phyloP scores from a whole-genome alignment of 345 rosid species.

The Eucalyptus cloeziana region DNA sequence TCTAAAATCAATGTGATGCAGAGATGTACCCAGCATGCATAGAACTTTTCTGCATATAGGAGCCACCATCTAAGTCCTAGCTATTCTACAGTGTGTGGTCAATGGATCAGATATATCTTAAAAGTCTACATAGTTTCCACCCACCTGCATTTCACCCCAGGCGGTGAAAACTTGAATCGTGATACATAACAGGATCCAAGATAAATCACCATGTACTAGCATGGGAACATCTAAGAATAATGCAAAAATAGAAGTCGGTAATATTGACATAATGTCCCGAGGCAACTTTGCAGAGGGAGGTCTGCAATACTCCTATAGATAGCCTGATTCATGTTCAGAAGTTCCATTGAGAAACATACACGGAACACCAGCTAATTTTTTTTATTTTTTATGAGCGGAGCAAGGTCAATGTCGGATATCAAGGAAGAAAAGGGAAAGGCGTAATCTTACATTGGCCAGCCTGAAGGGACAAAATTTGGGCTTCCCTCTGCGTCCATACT shows the following conservation, averaged over 20 bases:
- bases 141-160: background rate
- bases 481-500: constrained; percentile 79
- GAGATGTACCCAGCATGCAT: background rate
- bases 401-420: background rate
- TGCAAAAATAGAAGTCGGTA: background rate
- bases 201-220: background rate
- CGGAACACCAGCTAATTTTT: background rate
- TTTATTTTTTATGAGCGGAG: background rate
- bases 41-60: background rate
- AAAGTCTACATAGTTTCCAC: background rate
- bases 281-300: background rate
- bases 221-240: background rate
- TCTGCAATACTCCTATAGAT: background rate
- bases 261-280: background rate
- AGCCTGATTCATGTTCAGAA: background rate
- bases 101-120: background rate
- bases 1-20: background rate
- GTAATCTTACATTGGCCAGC: constrained; percentile 52
- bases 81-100: background rate
- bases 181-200: background rate
- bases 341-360: background rate
- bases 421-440: background rate
- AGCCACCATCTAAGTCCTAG: background rate
- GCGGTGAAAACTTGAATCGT: background rate
- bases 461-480: constrained; percentile 78